phyloP scores from a whole-genome alignment of 208 protist genomes.

The Lotmaria passim region DNA sequence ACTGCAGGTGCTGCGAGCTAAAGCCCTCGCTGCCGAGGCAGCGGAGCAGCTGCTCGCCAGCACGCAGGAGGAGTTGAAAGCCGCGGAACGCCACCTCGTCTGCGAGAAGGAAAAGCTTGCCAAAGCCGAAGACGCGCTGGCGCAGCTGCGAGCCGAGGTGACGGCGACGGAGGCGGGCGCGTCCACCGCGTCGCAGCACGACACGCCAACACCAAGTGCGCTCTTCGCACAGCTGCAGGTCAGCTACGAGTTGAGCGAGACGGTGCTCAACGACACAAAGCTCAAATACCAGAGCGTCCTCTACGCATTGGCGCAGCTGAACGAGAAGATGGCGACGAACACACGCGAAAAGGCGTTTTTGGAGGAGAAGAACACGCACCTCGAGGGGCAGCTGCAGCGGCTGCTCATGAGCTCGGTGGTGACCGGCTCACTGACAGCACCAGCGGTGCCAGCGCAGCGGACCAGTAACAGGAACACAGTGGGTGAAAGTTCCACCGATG shows the following conservation, averaged over 20 bases:
- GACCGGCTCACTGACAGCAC: slow-evolving; percentile 6
- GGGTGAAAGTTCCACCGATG: too few relatives aligned
- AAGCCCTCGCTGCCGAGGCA: slow-evolving; percentile 24
- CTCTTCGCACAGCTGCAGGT: slow-evolving; percentile 25
- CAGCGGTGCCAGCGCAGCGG: background rate
- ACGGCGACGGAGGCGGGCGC: background rate
- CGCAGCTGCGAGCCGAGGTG: slow-evolving; percentile 17
- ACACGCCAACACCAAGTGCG: background rate
- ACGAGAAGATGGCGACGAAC: slow-evolving; percentile 14
- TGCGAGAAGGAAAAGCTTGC: slow-evolving; percentile 9
- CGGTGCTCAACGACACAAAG: slow-evolving; percentile 3
- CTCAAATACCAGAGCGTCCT: slow-evolving; percentile 21
- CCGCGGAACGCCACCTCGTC: background rate
- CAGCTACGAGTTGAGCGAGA: slow-evolving; percentile 8
- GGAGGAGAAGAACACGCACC: slow-evolving; percentile 51
- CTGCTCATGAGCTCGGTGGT: slow-evolving; percentile 39
- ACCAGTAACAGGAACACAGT: background rate
- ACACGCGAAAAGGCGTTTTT: slow-evolving; percentile 49
- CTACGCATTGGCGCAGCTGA: slow-evolving; percentile 44
- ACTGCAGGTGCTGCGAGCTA: slow-evolving; percentile 21
- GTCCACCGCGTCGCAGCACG: background rate
- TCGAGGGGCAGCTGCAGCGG: slow-evolving; percentile 80
- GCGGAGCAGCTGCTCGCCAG: slow-evolving; percentile 23
- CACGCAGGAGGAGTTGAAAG: slow-evolving; percentile 23
- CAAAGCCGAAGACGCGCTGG: background rate